A percentile compares a stretch with the other conserved stretches of the same genome.
Conservation (phyloP, 805 yeast genomes). For the Metschnikowia corniflorae region DNA sequence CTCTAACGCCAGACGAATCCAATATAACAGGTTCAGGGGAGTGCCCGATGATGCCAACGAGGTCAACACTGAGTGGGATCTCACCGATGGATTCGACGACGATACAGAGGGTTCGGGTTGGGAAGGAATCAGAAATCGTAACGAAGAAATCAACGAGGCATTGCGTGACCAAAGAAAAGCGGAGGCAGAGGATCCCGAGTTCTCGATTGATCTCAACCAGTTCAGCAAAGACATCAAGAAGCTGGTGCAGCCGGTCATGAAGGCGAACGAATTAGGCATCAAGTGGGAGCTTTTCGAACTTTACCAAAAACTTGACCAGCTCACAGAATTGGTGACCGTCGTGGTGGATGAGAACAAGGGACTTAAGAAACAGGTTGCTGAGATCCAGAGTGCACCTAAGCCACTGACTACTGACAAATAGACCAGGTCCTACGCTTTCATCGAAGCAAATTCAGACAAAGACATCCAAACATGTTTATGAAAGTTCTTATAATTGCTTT, state of each 20-base stretch:
- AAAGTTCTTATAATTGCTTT: too few relatives aligned
- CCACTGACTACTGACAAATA: too few relatives aligned
- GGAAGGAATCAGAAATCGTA: slow-evolving; percentile 38
- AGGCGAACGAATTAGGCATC: slow-evolving; percentile 52
- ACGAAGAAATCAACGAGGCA: slow-evolving; percentile 35
- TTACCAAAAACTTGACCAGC: slow-evolving; percentile 48
- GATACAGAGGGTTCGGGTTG: slow-evolving; percentile 27
- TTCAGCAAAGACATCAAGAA: slow-evolving; percentile 52
- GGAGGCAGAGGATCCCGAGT: slow-evolving; percentile 66
- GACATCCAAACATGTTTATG: too few relatives aligned
- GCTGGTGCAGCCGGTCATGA: slow-evolving; percentile 56
- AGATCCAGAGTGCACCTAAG: too few relatives aligned
- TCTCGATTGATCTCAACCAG: slow-evolving; percentile 44
- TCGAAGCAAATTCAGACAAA: too few relatives aligned
- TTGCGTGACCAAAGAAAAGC: slow-evolving; percentile 55
- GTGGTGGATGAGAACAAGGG: slow-evolving; percentile 35
- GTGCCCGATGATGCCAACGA: slow-evolving; percentile 79
- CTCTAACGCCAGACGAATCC: slow-evolving; percentile 62
- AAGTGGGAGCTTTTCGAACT: slow-evolving; percentile 63
- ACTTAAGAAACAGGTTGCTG: too few relatives aligned
- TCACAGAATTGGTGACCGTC: slow-evolving; percentile 37
- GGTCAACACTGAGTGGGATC: slow-evolving; percentile 74
- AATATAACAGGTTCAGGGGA: slow-evolving; percentile 62
- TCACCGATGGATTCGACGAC: slow-evolving; percentile 66
- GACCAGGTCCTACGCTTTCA: too few relatives aligned